Base-by-base conservation (phyloP, 495 filamentous ascomycete genomes). In the Durotheca rogersii region DNA sequence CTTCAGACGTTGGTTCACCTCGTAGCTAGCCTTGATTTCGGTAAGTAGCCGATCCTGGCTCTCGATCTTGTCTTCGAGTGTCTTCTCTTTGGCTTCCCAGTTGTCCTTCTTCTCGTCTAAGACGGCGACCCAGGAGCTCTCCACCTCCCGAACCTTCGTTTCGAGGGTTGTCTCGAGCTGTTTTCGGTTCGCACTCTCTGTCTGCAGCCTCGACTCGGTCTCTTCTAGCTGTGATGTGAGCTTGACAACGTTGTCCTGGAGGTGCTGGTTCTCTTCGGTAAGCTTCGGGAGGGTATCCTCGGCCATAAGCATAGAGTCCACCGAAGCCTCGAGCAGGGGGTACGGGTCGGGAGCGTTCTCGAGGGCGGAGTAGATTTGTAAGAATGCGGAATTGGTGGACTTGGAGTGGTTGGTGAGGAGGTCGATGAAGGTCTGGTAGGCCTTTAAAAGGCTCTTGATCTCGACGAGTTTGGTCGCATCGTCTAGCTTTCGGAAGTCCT, bases 291-390 rank as follows among this genome's bases (percentile, higher is more conserved):
- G 72, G 4, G 87, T 94, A 56, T 96, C 90, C 71, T 95, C 89
- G 27, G 90, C 89, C 11, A 91, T 71, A 4, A 95, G 81, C 51
- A 97, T 84, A 11, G 93, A 89, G 56, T 99, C 93, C 39, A 99
- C 84, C 14, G 92, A 95, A 12, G 93, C 90, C 73, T 99, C 93
- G 15, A 99, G 82, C 16, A 99, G 74, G 4, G 93, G 94, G 60
- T 97, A 99, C 14, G 93, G 93, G 68, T 99, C 93, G 9, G 93
- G 91, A 0, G 89, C 93, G 70, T 97, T 94, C 32, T 92, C 95
- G 12, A 99, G 71, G 6, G 90, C 86, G 10, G 90, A 92, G 67
- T 99, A 99, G 18, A 92, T 72, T 59, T 93, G 89, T 25, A 96
- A 72, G 63, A 97, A 97, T 7, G 93, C 84, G 15, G 89, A 88